Evolutionary conservation across 1,139 yeast species (phyloP).

Genomic region (Saccharomyces pastorianus): DNA sequence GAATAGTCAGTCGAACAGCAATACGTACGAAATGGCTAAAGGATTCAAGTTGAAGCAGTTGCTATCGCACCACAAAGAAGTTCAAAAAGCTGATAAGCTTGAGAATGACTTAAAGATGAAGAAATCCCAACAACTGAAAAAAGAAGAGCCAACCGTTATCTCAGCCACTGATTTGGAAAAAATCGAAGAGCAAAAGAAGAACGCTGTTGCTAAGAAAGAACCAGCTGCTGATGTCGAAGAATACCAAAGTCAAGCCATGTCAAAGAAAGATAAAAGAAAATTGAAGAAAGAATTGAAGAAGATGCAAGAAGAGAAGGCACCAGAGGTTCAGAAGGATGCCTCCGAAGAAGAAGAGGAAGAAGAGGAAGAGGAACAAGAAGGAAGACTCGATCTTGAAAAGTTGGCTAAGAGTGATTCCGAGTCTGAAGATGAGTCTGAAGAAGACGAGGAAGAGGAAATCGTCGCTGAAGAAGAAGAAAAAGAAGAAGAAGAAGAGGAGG

Average conservation of each 20-base stretch:
- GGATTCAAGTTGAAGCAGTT: conserved; percentile 33
- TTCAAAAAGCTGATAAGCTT: conserved; percentile 17
- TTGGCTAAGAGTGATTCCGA: conserved; percentile 49
- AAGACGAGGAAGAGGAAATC: conserved; percentile 40
- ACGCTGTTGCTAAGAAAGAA: conserved; percentile 9
- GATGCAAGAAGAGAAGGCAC: conserved; percentile 24
- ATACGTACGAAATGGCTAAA: conserved; percentile 29
- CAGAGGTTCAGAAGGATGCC: conserved; percentile 27
- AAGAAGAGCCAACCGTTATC: conserved; percentile 31
- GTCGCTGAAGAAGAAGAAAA: conserved; percentile 36
- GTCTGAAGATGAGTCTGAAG: conserved; percentile 38
- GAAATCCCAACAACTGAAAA: conserved; percentile 19
- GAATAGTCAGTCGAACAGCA: not conserved
- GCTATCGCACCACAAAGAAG: conserved; percentile 26
- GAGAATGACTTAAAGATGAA: conserved; percentile 18
- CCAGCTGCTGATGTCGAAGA: conserved; percentile 29
- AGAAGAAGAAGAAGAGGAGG: conserved; percentile 38
- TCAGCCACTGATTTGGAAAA: conserved; percentile 28
- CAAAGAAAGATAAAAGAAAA: conserved; percentile 59
- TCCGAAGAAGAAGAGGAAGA: conserved; percentile 22
- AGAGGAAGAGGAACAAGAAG: conserved; percentile 16
- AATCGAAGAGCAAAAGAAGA: conserved; percentile 9
- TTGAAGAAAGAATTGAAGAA: conserved; percentile 44
- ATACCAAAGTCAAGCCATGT: conserved; percentile 40
- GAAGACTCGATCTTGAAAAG: conserved; percentile 40